These are phyloP conservation scores for Viridothelium virens DNA, from an alignment of 495 filamentous ascomycete genomes.

Conservation along the genomic window DNA sequence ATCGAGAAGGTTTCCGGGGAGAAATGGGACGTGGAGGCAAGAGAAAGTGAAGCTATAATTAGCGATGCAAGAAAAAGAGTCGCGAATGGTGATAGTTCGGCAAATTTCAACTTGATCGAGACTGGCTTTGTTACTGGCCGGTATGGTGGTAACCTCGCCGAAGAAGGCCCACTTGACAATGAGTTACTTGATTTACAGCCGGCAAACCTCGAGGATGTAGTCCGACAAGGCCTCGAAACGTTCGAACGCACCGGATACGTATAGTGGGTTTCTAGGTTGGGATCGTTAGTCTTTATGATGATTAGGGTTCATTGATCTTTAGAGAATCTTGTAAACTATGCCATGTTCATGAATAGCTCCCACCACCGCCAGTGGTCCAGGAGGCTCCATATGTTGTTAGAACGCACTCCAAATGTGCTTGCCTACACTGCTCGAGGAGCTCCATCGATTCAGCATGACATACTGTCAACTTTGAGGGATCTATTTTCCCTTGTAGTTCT, in stretches of 20 bases:
- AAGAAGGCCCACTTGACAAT: slow-evolving; percentile 9
- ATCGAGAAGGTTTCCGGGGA: slow-evolving; percentile 38
- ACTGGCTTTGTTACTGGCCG: slow-evolving; percentile 9
- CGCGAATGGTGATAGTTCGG: slow-evolving; percentile 31
- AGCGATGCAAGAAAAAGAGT: slow-evolving; percentile 32
- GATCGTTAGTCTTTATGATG: neutral
- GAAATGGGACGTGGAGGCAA: slow-evolving; percentile 36
- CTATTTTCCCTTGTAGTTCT: neutral
- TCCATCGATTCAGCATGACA: neutral
- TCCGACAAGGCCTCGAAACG: neutral
- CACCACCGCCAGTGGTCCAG: neutral
- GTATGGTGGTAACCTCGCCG: slow-evolving; percentile 9
- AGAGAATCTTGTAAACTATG: neutral
- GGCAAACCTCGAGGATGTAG: neutral
- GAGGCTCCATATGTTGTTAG: neutral
- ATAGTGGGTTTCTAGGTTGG: neutral
- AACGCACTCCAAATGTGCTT: neutral
- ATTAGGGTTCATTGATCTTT: neutral
- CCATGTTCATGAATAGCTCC: neutral
- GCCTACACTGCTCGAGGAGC: neutral
- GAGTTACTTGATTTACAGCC: slow-evolving; percentile 6
- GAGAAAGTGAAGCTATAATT: slow-evolving; percentile 30
- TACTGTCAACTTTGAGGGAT: neutral
- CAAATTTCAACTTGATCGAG: neutral
- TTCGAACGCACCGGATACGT: neutral